Evolutionary conservation across 306 rosid genomes (phyloP), one percentile per base, ranked within the genome.

Genomic region (Albizia julibrissin): DNA sequence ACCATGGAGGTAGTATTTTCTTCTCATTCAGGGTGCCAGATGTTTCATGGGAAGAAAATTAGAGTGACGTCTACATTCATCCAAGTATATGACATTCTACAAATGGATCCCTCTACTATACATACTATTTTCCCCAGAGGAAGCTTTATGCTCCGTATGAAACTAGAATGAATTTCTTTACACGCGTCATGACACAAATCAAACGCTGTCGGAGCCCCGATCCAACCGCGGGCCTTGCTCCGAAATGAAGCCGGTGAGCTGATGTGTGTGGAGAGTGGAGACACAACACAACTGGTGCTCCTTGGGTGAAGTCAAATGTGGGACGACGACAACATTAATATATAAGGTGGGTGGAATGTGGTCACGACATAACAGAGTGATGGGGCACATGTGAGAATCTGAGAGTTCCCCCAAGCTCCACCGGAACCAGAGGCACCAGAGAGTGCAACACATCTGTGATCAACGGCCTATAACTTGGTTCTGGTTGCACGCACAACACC

Each of bases 401-500:
- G 1, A 92, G 92, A 1, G 99, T 93, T 78, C 99, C 99, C 69
- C 99, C 98, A 22, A 91, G 98, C 69, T 92, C 92, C 19, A 86
- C 77, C 0, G 97, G 98, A 72, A 95, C 97, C 50, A 95, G 94
- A 78, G 99, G 99, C 67, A 91, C 56, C 21, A 95, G 99, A 2
- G 99, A 93, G 77, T 95, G 99, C 56, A 95, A 83, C 72, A 95
- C 98, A 78, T 95, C 98, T 5, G 92, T 91, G 66, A 95, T 95
- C 67, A 95, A 79, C 0, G 98, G 99, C 0, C 98, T 92, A 76
- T 95, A 95, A 84, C 97, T 89, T 1, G 97, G 97, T 67, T 95
- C 99, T 6, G 99, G 96, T 83, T 95, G 99, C 80, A 95, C 98
- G 52, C 99, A 95, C 22, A 95, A 68, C 90, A 95, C 98, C 8